Evolutionary conservation across 1,284 basidiomycete genomes (phyloP).

Genomic region (Clitocybe nebularis): DNA sequence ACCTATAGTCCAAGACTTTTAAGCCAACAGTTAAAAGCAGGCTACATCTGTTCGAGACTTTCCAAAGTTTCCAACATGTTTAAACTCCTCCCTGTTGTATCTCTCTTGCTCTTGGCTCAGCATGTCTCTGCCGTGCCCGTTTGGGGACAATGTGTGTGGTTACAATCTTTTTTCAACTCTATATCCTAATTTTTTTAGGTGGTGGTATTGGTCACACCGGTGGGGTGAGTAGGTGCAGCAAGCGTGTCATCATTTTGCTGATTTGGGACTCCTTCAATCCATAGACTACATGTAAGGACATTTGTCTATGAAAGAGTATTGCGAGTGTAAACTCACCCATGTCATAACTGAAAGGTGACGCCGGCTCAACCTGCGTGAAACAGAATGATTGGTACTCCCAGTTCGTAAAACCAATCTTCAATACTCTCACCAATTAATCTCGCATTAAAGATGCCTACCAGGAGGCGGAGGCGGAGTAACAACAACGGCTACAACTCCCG

Average conservation of each 20-base stretch:
- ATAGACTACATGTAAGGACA: not conserved
- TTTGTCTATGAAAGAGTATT: not conserved
- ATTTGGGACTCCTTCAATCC: not conserved
- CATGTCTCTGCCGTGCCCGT: not conserved
- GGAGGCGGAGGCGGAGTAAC: not conserved
- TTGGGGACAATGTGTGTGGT: not conserved
- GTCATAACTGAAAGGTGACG: not conserved
- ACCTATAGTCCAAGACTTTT: not conserved
- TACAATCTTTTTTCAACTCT: not conserved
- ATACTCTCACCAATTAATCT: not conserved
- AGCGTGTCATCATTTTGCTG: not conserved
- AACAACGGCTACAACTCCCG: not conserved
- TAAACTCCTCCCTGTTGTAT: not conserved
- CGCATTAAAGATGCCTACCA: not conserved
- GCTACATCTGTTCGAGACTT: not conserved
- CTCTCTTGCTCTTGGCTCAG: not conserved
- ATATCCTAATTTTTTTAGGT: not conserved
- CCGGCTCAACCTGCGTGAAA: not conserved
- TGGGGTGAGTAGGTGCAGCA: not conserved
- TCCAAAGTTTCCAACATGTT: not conserved
- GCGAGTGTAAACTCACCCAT: not conserved
- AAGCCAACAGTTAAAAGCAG: not conserved
- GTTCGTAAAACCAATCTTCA: not conserved
- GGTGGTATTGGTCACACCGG: not conserved
- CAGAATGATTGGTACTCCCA: not conserved